Percentiles rank a stretch among this genome's conserved stretches.
Conservation (phyloP, 2,329 filamentous ascomycete species). For the Magnaporthales sp. region DNA sequence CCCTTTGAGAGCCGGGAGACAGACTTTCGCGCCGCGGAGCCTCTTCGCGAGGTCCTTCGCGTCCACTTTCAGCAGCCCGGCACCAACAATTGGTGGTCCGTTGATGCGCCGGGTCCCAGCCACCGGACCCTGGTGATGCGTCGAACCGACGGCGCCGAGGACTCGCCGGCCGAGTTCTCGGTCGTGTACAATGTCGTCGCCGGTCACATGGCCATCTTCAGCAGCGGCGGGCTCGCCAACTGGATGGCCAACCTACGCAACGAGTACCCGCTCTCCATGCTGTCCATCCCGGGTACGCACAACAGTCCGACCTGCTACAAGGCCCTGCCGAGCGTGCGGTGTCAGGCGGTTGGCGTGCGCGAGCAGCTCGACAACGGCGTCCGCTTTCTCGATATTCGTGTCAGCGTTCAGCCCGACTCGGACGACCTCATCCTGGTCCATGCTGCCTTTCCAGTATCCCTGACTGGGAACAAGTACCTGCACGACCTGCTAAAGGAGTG, state of each 20-base stretch:
- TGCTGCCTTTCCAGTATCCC: conserved; percentile 76
- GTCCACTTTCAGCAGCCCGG: conserved; percentile 60
- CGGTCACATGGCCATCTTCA: conserved; percentile 56
- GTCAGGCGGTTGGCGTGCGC: conserved; percentile 70
- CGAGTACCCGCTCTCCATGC: conserved; percentile 62
- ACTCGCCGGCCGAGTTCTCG: conserved; percentile 41
- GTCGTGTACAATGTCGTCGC: conserved; percentile 53
- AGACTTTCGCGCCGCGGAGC: conserved; percentile 50
- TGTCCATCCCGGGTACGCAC: conserved; percentile 92
- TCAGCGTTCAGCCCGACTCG: conserved; percentile 36
- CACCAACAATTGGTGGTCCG: conserved; percentile 51
- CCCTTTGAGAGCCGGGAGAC: conserved; percentile 61
- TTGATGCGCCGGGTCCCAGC: conserved; percentile 60
- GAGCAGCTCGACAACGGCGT: conserved; percentile 84
- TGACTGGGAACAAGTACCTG: conserved; percentile 77
- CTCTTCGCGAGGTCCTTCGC: conserved; percentile 58
- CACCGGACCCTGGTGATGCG: conserved; percentile 52
- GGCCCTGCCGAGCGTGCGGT: conserved; percentile 85
- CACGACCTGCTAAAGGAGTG: conserved; percentile 61
- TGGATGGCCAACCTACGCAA: conserved; percentile 80
- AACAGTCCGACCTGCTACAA: conserved; percentile 82
- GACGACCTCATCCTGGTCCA: conserved; percentile 70
- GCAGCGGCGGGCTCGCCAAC: conserved; percentile 55
- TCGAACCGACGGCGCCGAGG: conserved; percentile 32
- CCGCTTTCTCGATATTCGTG: conserved; percentile 87